A percentile compares a stretch with the other conserved stretches of the same genome.
These are phyloP conservation scores for Aurinia saxatilis DNA, from an alignment of 345 rosid species.

Conservation along the genomic window DNA sequence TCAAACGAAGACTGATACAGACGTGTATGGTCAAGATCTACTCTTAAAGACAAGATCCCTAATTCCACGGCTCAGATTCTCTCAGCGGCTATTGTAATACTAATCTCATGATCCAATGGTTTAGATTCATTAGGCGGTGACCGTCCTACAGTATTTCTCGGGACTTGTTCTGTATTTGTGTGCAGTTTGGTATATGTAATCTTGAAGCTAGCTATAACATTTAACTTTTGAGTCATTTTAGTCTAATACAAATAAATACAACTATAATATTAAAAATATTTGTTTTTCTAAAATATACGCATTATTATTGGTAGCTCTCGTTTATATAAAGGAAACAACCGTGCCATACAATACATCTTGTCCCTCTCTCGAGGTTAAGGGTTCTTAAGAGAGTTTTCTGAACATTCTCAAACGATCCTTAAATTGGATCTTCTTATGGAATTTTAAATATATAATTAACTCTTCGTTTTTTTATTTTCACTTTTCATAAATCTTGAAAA, in stretches of 20 bases:
- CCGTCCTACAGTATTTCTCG: conserved; percentile 55
- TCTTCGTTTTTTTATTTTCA: not conserved
- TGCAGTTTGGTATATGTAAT: conserved; percentile 43
- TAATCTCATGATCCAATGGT: conserved; percentile 41
- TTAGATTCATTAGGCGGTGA: conserved; percentile 46
- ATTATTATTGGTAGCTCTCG: conserved; percentile 16
- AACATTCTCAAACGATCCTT: not conserved
- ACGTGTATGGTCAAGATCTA: conserved; percentile 48
- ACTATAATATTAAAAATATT: not conserved
- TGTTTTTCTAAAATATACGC: not conserved
- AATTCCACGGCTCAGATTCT: conserved; percentile 42
- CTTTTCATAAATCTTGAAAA: not conserved
- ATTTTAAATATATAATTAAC: not conserved
- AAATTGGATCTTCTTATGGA: conserved; percentile 3
- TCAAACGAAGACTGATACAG: not conserved
- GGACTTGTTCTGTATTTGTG: conserved; percentile 25
- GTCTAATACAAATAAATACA: not conserved
- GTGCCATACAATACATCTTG: conserved; percentile 12
- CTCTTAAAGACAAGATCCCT: conserved; percentile 25
- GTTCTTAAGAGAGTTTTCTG: conserved; percentile 17
- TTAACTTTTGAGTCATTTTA: conserved; percentile 22
- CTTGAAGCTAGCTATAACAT: conserved; percentile 8
- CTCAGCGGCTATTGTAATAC: conserved; percentile 39
- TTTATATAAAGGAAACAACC: conserved; percentile 40
- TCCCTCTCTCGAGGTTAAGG: conserved; percentile 29